A percentile compares a stretch with the other conserved stretches of the same genome.
These are phyloP conservation scores for Colletotrichum tropicale DNA, from an alignment of 2,329 filamentous ascomycete genomes.

Conservation along the genomic window DNA sequence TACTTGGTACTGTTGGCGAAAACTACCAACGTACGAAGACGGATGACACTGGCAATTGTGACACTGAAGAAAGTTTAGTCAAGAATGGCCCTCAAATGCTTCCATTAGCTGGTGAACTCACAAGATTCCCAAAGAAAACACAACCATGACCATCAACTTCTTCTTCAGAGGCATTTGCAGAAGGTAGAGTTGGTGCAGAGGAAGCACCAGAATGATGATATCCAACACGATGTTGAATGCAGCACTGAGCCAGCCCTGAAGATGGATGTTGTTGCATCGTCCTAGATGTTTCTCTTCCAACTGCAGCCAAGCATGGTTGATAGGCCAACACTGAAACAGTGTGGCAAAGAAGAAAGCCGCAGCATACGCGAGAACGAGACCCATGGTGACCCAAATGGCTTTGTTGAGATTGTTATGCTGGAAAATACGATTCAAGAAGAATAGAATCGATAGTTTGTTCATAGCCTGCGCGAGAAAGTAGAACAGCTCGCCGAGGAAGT, in stretches of 20 bases:
- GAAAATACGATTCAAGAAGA: constrained; percentile 35
- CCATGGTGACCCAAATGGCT: neutral
- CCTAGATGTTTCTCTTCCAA: neutral
- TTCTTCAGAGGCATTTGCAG: constrained; percentile 23
- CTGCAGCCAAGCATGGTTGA: neutral
- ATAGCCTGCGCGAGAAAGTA: constrained; percentile 33
- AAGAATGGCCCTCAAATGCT: rapidly evolving
- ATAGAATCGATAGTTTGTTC: constrained; percentile 34
- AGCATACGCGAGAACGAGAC: neutral
- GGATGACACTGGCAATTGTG: neutral
- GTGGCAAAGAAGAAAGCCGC: constrained; percentile 1
- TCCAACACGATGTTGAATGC: constrained; percentile 25
- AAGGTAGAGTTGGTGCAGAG: constrained; percentile 18
- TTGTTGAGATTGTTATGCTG: constrained; percentile 11
- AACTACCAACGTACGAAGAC: neutral
- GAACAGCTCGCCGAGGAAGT: constrained; percentile 32
- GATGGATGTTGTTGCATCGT: neutral
- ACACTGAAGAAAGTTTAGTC: neutral
- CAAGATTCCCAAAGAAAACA: constrained; percentile 25
- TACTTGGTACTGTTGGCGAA: neutral
- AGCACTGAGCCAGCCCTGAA: neutral
- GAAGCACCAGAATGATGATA: constrained; percentile 22
- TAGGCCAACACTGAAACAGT: constrained; percentile 2
- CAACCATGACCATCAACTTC: constrained; percentile 20
- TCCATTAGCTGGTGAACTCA: constrained; percentile 1